Evolutionary conservation across 2,329 filamentous ascomycete genomes (phyloP).

Genomic region (Alternaria alternata): DNA sequence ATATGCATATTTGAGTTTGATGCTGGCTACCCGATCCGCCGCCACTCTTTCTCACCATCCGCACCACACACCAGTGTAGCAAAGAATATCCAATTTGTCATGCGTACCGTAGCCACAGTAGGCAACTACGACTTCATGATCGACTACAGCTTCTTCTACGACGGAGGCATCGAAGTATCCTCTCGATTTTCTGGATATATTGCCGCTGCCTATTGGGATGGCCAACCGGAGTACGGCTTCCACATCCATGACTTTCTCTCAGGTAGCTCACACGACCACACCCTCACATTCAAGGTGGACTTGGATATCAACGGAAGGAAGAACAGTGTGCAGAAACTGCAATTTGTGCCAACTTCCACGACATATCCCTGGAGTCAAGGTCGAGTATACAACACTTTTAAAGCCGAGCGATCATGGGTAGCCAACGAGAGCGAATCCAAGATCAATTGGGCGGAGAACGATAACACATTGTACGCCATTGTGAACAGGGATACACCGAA

Average conservation of each 20-base stretch:
- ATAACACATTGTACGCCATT: constrained; percentile 57
- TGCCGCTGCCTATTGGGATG: constrained; percentile 33
- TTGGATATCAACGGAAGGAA: constrained; percentile 48
- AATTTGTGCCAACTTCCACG: constrained; percentile 54
- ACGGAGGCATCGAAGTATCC: constrained; percentile 37
- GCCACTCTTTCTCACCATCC: constrained; percentile 32
- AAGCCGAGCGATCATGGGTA: constrained; percentile 55
- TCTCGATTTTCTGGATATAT: constrained; percentile 43
- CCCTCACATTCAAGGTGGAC: constrained; percentile 54
- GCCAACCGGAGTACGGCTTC: constrained; percentile 48
- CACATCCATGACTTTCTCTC: constrained; percentile 50
- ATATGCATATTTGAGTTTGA: constrained; percentile 52
- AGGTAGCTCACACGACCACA: constrained; percentile 50
- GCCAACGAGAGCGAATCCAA: constrained; percentile 47
- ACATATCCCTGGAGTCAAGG: constrained; percentile 61
- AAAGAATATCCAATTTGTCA: constrained; percentile 50
- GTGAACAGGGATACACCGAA: constrained; percentile 62
- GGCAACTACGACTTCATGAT: constrained; percentile 50
- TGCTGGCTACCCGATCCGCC: constrained; percentile 41
- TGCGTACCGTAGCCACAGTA: constrained; percentile 60
- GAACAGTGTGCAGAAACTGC: constrained; percentile 48
- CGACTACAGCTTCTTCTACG: constrained; percentile 39
- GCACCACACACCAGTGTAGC: constrained; percentile 39
- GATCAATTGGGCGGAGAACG: constrained; percentile 59
- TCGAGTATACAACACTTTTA: constrained; percentile 61